These are phyloP conservation scores for Mortierella sp. DNA, from an alignment of 371 early-diverging fungal species.

Conservation along the genomic window DNA sequence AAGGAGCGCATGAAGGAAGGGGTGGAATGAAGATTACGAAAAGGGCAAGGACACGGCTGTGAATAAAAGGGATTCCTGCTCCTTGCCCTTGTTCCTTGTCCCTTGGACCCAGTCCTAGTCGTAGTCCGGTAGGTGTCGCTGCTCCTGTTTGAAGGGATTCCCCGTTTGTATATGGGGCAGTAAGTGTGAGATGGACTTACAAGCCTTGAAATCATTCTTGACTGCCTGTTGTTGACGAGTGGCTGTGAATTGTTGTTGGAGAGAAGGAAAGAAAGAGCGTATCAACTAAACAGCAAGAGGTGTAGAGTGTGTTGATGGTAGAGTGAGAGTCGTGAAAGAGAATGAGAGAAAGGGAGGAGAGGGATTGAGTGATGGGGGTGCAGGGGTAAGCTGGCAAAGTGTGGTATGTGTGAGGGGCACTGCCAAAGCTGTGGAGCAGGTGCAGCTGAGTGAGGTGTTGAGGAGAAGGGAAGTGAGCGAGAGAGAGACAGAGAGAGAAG, in stretches of 20 bases:
- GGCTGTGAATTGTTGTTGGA: background rate
- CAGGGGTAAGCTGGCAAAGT: background rate
- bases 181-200: slow-evolving; percentile 22
- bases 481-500: background rate
- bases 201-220: slow-evolving; percentile 48
- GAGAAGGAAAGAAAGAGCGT: background rate
- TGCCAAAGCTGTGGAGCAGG: too few relatives aligned
- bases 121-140: too few relatives aligned
- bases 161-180: background rate
- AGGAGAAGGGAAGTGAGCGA: background rate
- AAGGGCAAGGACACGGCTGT: background rate
- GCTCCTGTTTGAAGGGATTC: too few relatives aligned
- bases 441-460: too few relatives aligned
- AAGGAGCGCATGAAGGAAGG: background rate
- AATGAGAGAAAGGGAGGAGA: slow-evolving; percentile 20
- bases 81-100: too few relatives aligned
- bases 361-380: background rate
- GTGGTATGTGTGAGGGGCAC: background rate
- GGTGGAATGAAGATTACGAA: background rate
- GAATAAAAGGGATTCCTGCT: background rate
- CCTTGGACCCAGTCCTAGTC: too few relatives aligned
- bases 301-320: background rate
- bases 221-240: slow-evolving; percentile 2
- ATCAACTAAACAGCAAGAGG: background rate
- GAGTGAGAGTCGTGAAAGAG: slow-evolving; percentile 4